Evolutionary conservation across 2,329 filamentous ascomycete species (phyloP).

Genomic region (Clonostachys rosea): DNA sequence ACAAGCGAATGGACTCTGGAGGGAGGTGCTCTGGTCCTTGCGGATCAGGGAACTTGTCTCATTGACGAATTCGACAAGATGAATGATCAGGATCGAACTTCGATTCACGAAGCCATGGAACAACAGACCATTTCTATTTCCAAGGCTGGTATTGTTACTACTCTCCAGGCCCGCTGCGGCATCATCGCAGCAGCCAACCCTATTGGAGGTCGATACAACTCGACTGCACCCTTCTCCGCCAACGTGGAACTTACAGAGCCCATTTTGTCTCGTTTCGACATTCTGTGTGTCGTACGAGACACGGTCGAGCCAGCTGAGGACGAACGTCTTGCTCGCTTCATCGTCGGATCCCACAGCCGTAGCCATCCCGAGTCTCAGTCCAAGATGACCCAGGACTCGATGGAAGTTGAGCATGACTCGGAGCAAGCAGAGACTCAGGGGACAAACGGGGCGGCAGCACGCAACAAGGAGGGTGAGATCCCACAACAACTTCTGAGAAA

Average conservation of each 20-base stretch:
- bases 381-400: constrained; percentile 53
- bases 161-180: constrained; percentile 89
- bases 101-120: constrained; percentile 99
- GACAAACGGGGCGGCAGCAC: constrained; percentile 7
- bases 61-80: constrained; percentile 99
- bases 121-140: constrained; percentile 99
- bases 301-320: constrained; percentile 91
- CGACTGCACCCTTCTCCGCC: constrained; percentile 89
- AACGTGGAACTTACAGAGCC: constrained; percentile 97
- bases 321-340: constrained; percentile 88
- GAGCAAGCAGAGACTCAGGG: constrained; percentile 30
- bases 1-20: constrained; percentile 98
- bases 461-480: constrained; percentile 62
- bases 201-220: constrained; percentile 93
- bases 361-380: constrained; percentile 68
- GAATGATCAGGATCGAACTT: constrained; percentile 98
- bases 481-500: constrained; percentile 88
- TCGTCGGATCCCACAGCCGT: constrained; percentile 88
- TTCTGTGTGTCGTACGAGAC: constrained; percentile 92
- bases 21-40: constrained; percentile 90
- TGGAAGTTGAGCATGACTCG: constrained; percentile 60
- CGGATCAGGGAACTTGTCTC: constrained; percentile 89
- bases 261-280: constrained; percentile 96
- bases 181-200: constrained; percentile 97
- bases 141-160: constrained; percentile 97